Base-by-base conservation (phyloP, 495 filamentous ascomycete species). In the Xylaria flabelliformis region DNA sequence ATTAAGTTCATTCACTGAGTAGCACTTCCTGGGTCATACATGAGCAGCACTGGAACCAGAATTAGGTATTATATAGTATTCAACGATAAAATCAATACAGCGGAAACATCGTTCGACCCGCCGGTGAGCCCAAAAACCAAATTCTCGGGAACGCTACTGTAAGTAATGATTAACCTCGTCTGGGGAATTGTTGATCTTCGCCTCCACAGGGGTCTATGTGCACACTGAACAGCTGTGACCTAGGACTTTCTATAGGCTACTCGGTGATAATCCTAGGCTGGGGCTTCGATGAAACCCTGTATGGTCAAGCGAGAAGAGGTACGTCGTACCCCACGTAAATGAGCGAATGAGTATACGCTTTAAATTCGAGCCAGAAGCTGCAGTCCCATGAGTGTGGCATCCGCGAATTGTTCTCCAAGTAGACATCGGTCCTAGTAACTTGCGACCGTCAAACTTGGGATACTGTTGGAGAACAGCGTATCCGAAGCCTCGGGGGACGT, bases 131-230 rank as follows among this genome's bases (percentile, higher is more conserved):
- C 46, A 15, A 36, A 64, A 71, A 64, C 59, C 69, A 34, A 34
- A 32, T 36, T 53, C 69, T 64, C 69, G 69, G 69, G 69, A 64
- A 46, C 39, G 46, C 53, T 58, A 59, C 51, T 19, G 46, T 71
- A 39, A 4, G 46, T 3, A 58, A 46, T 51, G 21, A 8, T 34
- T 19, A 21, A 21, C 53, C 55, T 46, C 36, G 29, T 13, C 36
- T 34, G 24, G 50, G 39, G 34, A 13, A 34, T 7, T 59, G 53
- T 42, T 69, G 32, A 41, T 61, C 24, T 34, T 64, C 42, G 44
- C 48, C 44, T 50, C 34, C 42, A 56, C 32, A 44, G 41, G 15
- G 15, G 39, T 44, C 42, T 32, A 24, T 44, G 15, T 59, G 39
- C 66, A 69, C 32, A 24, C 64, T 6, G 39, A 46, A 48, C 29